phyloP scores from a whole-genome alignment of 306 rosid species.

The Malus fusca region DNA sequence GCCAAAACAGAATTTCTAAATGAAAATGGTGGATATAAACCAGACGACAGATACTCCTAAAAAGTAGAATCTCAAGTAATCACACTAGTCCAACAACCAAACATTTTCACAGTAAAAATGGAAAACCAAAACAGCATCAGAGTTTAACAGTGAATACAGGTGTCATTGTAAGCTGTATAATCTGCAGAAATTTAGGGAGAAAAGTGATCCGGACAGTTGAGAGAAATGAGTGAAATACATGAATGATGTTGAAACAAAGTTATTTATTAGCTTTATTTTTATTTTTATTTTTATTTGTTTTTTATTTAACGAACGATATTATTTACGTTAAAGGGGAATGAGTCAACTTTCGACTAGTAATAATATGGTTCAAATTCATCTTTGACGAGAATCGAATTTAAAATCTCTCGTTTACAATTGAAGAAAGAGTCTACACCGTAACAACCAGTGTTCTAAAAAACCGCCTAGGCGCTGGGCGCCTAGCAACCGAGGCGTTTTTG shows the following conservation, averaged over 20 bases:
- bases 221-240: constrained; percentile 31
- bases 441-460: too few species aligned
- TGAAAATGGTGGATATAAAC: neutral
- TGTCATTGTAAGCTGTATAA: neutral
- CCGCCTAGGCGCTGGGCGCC: too few species aligned
- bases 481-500: too few species aligned
- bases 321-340: too few species aligned
- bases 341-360: too few species aligned
- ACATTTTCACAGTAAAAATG: neutral
- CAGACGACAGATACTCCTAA: constrained; percentile 13
- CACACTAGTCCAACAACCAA: neutral
- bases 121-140: neutral
- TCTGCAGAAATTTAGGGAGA: neutral
- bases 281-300: too few species aligned
- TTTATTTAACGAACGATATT: too few species aligned
- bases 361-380: too few species aligned
- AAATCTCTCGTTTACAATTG: too few species aligned
- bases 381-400: too few species aligned
- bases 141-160: neutral
- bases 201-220: too few species aligned
- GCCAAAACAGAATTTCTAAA: neutral
- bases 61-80: constrained; percentile 10
- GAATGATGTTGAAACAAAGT: constrained; percentile 30
- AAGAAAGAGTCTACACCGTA: too few species aligned
- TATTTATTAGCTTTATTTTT: neutral